Conservation (phyloP, 306 rosid species). For the Oxytropis ochrocephala region DNA sequence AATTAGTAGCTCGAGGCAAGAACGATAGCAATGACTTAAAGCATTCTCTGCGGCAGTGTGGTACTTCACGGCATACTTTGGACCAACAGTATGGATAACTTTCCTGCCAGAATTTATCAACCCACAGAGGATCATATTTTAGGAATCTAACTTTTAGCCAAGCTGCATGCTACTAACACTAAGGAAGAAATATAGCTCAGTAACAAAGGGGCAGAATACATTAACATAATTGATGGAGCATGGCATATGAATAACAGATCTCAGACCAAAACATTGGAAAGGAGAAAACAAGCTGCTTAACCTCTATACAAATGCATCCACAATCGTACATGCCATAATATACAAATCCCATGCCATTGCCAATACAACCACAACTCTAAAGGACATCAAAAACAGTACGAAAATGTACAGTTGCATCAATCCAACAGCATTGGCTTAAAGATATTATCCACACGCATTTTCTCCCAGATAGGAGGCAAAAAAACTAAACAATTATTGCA, state of each 20-base stretch:
- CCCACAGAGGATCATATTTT: constrained; percentile 13
- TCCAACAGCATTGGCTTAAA: constrained; percentile 17
- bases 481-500: neutral
- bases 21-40: constrained; percentile 94
- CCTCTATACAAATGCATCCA: constrained; percentile 3
- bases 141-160: constrained; percentile 11
- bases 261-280: neutral
- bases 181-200: constrained; percentile 6
- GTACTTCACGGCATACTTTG: constrained; percentile 92
- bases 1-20: constrained; percentile 92
- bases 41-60: constrained; percentile 99
- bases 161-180: neutral
- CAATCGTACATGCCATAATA: neutral
- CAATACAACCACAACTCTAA: neutral
- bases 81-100: constrained; percentile 95
- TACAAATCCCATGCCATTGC: neutral
- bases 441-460: neutral
- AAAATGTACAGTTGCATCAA: constrained; percentile 18
- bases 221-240: constrained; percentile 12
- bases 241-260: constrained; percentile 8
- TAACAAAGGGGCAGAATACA: neutral
- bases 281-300: neutral
- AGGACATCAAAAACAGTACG: neutral
- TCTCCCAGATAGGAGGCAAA: neutral
- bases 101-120: constrained; percentile 50